Percentiles rank a stretch among this genome's conserved stretches.
These are phyloP conservation scores for Euphorbia lathyris DNA, from an alignment of 345 rosid species.

Conservation along the genomic window DNA sequence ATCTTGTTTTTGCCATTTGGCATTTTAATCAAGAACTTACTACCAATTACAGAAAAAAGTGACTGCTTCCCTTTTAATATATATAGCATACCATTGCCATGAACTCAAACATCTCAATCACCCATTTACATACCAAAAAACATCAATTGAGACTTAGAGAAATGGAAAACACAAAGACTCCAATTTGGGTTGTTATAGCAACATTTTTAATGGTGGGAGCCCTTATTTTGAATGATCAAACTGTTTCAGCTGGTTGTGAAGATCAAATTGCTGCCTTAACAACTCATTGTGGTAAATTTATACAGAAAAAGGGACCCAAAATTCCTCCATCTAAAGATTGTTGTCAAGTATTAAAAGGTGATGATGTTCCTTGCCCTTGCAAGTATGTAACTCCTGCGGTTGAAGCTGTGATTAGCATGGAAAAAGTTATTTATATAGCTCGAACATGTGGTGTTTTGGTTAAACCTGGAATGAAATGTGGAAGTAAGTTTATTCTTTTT, in stretches of 20 bases:
- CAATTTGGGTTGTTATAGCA: background rate
- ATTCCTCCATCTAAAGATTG: slow-evolving; percentile 7
- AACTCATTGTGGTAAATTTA: background rate
- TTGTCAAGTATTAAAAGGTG: background rate
- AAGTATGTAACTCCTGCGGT: background rate
- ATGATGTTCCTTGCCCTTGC: background rate
- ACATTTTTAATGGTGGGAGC: background rate
- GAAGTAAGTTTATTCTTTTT: slow-evolving; percentile 18
- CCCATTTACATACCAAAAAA: too few relatives aligned
- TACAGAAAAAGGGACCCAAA: background rate
- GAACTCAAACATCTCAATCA: too few relatives aligned
- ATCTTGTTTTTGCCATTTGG: too few relatives aligned
- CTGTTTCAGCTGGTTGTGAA: background rate
- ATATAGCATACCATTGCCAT: too few relatives aligned
- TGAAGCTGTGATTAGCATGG: slow-evolving; percentile 12
- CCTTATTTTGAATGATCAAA: background rate
- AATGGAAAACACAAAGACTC: background rate
- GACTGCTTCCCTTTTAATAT: too few relatives aligned
- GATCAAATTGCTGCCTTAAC: background rate
- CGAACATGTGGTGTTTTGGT: slow-evolving; percentile 8
- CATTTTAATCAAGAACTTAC: too few relatives aligned
- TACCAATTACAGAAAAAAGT: too few relatives aligned
- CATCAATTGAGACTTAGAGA: too few relatives aligned
- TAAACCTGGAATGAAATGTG: slow-evolving; percentile 19
- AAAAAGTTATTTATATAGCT: slow-evolving; percentile 11